Conservation (phyloP, 1,139 yeast genomes). For the Chernovozyma sophiae-reginae region DNA sequence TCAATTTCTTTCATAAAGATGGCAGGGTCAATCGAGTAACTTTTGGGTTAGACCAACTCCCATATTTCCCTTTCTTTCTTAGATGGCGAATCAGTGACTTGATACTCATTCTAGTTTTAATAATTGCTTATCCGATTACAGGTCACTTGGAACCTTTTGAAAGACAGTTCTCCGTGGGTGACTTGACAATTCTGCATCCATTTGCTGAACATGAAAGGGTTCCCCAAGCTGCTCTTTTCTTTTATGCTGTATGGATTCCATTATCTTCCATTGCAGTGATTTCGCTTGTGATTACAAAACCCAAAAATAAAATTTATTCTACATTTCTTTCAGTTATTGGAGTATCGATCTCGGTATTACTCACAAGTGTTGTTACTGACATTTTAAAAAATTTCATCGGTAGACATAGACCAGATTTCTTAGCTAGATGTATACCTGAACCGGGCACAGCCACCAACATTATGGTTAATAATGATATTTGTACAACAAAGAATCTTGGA, state of each 20-base stretch:
- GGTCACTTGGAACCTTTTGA: slow-evolving; percentile 57
- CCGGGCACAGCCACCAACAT: slow-evolving; percentile 43
- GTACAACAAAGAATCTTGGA: slow-evolving; percentile 47
- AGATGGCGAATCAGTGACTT: slow-evolving; percentile 65
- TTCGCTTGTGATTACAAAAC: slow-evolving; percentile 27
- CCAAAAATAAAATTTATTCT: slow-evolving; percentile 33
- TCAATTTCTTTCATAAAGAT: slow-evolving; percentile 5
- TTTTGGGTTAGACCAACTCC: slow-evolving; percentile 41
- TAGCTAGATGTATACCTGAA: slow-evolving; percentile 65
- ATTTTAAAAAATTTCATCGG: slow-evolving; percentile 68
- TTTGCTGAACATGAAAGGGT: slow-evolving; percentile 66
- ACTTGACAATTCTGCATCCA: slow-evolving; percentile 60
- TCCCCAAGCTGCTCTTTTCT: slow-evolving; percentile 26
- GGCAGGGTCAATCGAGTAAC: slow-evolving; percentile 42
- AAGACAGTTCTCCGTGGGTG: slow-evolving; percentile 55
- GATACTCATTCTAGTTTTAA: slow-evolving; percentile 37
- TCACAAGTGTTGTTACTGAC: slow-evolving; percentile 45
- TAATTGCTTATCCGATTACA: slow-evolving; percentile 41
- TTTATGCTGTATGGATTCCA: slow-evolving; percentile 41
- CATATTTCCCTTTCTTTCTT: slow-evolving; percentile 26
- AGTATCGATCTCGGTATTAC: slow-evolving; percentile 31
- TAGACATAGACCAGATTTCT: slow-evolving; percentile 73
- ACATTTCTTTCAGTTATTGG: slow-evolving; percentile 41
- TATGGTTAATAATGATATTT: slow-evolving; percentile 57
- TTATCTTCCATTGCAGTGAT: slow-evolving; percentile 20